Base-by-base conservation (phyloP, 352 stramenopile species). In the Albugo candida region DNA sequence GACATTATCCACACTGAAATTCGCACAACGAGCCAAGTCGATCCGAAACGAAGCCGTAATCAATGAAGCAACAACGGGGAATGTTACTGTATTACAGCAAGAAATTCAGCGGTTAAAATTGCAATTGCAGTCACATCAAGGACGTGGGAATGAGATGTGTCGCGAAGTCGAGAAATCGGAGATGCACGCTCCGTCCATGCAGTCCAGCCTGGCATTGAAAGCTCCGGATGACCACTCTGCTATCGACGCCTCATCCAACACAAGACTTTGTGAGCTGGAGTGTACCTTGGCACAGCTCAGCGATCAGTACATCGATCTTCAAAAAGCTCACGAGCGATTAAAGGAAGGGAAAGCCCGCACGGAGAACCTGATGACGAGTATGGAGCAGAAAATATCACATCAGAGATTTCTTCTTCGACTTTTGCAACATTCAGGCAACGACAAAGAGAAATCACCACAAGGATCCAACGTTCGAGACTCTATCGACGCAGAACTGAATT, bases 21-120 rank as follows among this genome's bases (percentile, higher is more conserved):
- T 88, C 59, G 78, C 78, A 2, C 74, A 87, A 48, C 63, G 78
- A 41, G 78, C 78, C 0, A 92, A 89, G 47, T 65, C 83, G 47
- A 89, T 92, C 53, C 73, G 77, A 19, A 92, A 92, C 55, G 83
- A 79, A 20, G 76, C 74, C 6, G 55, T 85, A 12, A 79, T 85
- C 47, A 92, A 89, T 37, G 78, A 92, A 64, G 74, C 87, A 46
- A 66, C 77, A 13, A 64, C 59, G 6, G 78, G 78, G 2, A 87
- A 59, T 36, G 58, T 69, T 11, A 39, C 64, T 0, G 67, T 73
- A 35, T 52, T 89, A 13, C 77, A 89, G 48, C 69, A 85, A 59
- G 77, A 89, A 46, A 70, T 89, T 21, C 47, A 70, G 31, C 66
- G 69, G 11, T 41, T 88, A 36, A 64, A 65, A 27, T 56, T 52